Base-by-base conservation (phyloP, 257 asterid genomes). In the Forsythia viridissima region DNA sequence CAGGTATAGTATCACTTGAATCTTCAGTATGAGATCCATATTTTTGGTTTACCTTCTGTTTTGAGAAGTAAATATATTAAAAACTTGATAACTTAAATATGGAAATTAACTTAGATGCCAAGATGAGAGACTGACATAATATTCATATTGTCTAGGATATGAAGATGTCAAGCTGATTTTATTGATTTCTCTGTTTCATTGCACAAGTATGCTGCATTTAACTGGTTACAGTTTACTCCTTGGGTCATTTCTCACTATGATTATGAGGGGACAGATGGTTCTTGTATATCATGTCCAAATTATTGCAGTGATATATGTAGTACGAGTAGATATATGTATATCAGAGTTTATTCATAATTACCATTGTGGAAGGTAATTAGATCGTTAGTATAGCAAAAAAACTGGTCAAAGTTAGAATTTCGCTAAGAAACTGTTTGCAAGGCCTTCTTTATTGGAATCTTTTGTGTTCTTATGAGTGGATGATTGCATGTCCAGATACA, bases 401-500 rank as follows among this genome's bases (percentile, higher is more conserved):
- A 68, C 42, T 80, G 72, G 44, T 80, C 7, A 30, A 13, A 18
- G 5, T 76, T 8, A n/a, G 46, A 74, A 70, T 24, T 63, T 76
- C 42, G 57, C 66, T 15, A 36, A 30, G 2, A 30, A 67, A 34
- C 2, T 70, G 11, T 78, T 42, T 40, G 41, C 39, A 40, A 55
- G 52, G 66, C 34, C 38, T 48, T 44, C 5, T 21, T 69, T 69
- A 46, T 34, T 61, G 59, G 15, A 74, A 71, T 48, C 67, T 67
- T 72, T 68, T 51, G 30, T 77, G 80, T 71, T 84, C 52, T 80
- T 71, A 79, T 43, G 66, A 55, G 57, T 83, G 69, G 70, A 12
- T 68, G 59, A 37, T 77, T 76, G 69, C 71, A 34, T 69, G 70
- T 78, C 78, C 89, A 95, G 99, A 83, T 93, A 95, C 83, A 95